phyloP scores from a whole-genome alignment of 2,329 filamentous ascomycete species.

The Epichloe sibirici region DNA sequence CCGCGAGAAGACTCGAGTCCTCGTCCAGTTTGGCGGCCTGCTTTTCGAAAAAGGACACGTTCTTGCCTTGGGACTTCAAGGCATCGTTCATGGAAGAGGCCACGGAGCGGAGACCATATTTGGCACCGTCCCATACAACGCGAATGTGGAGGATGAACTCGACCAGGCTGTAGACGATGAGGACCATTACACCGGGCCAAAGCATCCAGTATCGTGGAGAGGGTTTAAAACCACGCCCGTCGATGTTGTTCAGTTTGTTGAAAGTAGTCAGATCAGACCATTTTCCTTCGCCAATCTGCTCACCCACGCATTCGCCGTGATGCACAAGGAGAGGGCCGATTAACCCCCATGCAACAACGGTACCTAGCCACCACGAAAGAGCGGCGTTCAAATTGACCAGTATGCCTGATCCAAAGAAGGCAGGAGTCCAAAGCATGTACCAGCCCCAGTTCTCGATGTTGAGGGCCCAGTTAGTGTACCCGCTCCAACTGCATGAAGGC shows the following conservation, averaged over 20 bases:
- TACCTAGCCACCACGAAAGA: constrained; percentile 44
- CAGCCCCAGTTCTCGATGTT: constrained; percentile 49
- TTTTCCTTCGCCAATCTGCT: constrained; percentile 15
- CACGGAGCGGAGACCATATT: constrained; percentile 21
- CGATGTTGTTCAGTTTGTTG: constrained; percentile 18
- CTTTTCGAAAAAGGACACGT: constrained; percentile 20
- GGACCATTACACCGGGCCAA: constrained; percentile 33
- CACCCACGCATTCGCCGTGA: constrained; percentile 40
- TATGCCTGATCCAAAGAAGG: constrained; percentile 46
- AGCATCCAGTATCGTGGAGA: constrained; percentile 31
- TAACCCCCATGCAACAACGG: constrained; percentile 42
- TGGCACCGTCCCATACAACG: constrained; percentile 23
- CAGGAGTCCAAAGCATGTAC: constrained; percentile 46
- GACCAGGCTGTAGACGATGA: constrained; percentile 27
- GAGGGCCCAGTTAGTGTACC: constrained; percentile 36
- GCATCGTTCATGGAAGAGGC: constrained; percentile 18
- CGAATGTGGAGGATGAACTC: constrained; percentile 29
- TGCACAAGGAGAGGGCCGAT: constrained; percentile 34
- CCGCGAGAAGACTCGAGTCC: constrained; percentile 21
- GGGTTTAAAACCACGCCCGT: constrained; percentile 16
- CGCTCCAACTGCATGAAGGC: constrained; percentile 22
- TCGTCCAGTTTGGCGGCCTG: constrained; percentile 24
- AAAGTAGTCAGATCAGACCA: constrained; percentile 21
- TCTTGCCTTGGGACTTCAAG: constrained; percentile 20
- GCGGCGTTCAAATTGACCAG: constrained; percentile 41